Conservation (phyloP, 192 early-diverging fungal species). For the Diversispora epigaea region DNA sequence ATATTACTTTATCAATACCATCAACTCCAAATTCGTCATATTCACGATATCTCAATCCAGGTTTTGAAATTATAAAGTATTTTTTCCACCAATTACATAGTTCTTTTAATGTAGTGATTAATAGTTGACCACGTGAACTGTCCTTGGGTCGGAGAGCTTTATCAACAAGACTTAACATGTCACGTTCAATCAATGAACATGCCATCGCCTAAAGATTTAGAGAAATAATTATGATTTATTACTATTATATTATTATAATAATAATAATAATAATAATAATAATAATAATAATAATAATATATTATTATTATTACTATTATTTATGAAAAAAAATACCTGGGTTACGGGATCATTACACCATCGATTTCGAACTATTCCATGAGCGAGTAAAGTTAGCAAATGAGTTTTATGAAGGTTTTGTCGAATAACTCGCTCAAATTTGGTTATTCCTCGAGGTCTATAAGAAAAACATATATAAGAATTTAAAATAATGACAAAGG, state of each 20-base stretch:
- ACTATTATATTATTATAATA: too few relatives aligned
- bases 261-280: too few relatives aligned
- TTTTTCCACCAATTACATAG: conserved; percentile 44
- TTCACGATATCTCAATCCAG: conserved; percentile 34
- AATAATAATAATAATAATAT: too few relatives aligned
- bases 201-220: not conserved
- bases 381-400: conserved; percentile 54
- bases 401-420: conserved; percentile 61
- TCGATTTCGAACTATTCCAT: conserved; percentile 54
- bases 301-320: too few relatives aligned
- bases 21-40: conserved; percentile 35
- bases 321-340: conserved; percentile 38
- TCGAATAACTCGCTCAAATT: conserved; percentile 53
- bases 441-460: conserved; percentile 48
- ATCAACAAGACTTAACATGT: conserved; percentile 34
- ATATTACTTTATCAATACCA: not conserved
- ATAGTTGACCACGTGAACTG: conserved; percentile 30
- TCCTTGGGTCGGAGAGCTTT: conserved; percentile 14
- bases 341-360: conserved; percentile 53
- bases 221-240: too few relatives aligned
- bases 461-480: not conserved
- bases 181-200: conserved; percentile 29
- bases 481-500: not conserved
- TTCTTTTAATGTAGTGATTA: conserved; percentile 32
- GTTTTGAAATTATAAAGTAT: conserved; percentile 40